Evolutionary conservation across 441 rosid genomes (phyloP).

Genomic region (Croton setiger): DNA sequence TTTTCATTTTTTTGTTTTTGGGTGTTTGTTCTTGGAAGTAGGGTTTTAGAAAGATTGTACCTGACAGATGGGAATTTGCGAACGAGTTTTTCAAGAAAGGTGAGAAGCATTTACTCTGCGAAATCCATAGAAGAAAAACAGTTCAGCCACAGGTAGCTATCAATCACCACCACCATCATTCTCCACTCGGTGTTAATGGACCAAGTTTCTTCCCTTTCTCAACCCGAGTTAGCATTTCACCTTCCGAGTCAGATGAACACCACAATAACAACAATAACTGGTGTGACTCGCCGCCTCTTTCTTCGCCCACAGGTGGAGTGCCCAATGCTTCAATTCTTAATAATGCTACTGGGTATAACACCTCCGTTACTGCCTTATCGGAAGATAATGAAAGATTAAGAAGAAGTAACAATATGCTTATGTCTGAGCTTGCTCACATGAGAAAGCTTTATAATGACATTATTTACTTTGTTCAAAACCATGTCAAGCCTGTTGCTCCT

Average conservation of each 20-base stretch:
- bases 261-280: conserved; percentile 40
- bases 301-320: conserved; percentile 35
- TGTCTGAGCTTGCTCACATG: conserved; percentile 89
- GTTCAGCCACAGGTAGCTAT: conserved; percentile 54
- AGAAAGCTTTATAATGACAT: conserved; percentile 91
- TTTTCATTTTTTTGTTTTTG: conserved; percentile 11
- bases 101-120: conserved; percentile 85
- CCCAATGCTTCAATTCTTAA: conserved; percentile 8
- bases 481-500: conserved; percentile 81
- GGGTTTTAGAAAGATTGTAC: conserved; percentile 97
- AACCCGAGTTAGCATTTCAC: conserved; percentile 50
- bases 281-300: conserved; percentile 66
- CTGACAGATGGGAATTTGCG: conserved; percentile 97
- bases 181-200: conserved; percentile 39
- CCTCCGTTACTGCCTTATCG: conserved; percentile 55
- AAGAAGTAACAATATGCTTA: conserved; percentile 66
- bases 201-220: conserved; percentile 53
- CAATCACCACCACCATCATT: conserved; percentile 48
- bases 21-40: conserved; percentile 20
- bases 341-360: conserved; percentile 21
- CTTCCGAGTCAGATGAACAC: conserved; percentile 52
- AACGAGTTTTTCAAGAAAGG: conserved; percentile 91
- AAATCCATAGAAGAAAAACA: conserved; percentile 84
- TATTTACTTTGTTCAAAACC: conserved; percentile 87
- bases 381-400: conserved; percentile 84